Evolutionary conservation across 345 rosid species (phyloP), one percentile per base, ranked within the genome.

Genomic region (Moricandia arvensis): DNA sequence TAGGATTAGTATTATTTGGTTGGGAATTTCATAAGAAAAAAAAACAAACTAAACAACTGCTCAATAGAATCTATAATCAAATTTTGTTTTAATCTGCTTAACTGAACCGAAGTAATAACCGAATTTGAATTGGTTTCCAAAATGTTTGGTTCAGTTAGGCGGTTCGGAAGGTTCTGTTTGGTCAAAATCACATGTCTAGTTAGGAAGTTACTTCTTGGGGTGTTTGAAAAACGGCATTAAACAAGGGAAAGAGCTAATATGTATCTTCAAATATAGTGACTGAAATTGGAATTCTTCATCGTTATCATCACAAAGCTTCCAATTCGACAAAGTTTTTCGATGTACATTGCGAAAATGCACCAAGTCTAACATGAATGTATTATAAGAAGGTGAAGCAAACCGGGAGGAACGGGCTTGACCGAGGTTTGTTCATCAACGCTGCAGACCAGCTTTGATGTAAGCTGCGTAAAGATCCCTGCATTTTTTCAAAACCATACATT

Each of bases 391-490:
- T n/a, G 63, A 67, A 54, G 34, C 53, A 41, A 72, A 62, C 69
- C 16, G 29, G 55, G 80, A 43, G 24, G 67, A 38, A 8, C 3
- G 2, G 21, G 18, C 63, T 8, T 0, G 54, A 58, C 62, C 9
- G 47, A 18, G 30, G 54, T 62, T 18, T 5, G 38, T 30, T 63
- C 45, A 68, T 59, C 18, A 80, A 26, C 82, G 86, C 89, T 93
- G 94, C 85, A 93, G 80, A 83, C 90, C 88, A 80, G 92, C 97
- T 13, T 88, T 93, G 58, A 95, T 88, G 86, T 95, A 92, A 34
- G 94, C 82, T 6, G 97, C 98, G 58, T 92, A 95, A 58, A 95
- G 91, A 80, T 95, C 96, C 98, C 99, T 95, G 91, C 78, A 71
- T 75, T 57, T 75, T 57, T 13, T 73, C 38, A 53, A 61, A 57